Percentiles rank a stretch among this genome's conserved stretches.
Evolutionary conservation across 805 yeast species (phyloP).

Genomic region (Lipomyces yamanashiensis): DNA sequence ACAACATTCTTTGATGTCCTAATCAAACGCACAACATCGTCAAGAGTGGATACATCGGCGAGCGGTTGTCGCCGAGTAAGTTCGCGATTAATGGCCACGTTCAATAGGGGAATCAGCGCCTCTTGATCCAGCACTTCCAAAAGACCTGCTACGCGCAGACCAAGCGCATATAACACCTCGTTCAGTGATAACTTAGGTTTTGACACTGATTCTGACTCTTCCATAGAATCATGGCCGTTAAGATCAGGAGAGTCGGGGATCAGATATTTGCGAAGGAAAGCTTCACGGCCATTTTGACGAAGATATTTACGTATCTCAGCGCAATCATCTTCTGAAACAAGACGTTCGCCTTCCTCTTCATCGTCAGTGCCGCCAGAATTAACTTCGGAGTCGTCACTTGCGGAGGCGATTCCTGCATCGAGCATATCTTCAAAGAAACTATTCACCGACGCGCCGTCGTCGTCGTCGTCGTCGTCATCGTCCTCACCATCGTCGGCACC

Average conservation of each 20-base stretch:
- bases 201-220: neutral
- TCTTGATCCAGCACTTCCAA: conserved; percentile 51
- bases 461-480: neutral
- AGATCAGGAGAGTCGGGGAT: neutral
- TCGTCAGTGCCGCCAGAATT: neutral
- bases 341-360: neutral
- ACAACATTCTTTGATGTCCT: conserved; percentile 62
- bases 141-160: conserved; percentile 31
- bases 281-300: conserved; percentile 19
- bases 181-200: conserved; percentile 27
- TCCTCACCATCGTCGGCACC: neutral
- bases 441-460: neutral
- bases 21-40: conserved; percentile 61
- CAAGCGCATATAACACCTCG: conserved; percentile 34
- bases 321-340: conserved; percentile 6
- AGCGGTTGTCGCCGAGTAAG: conserved; percentile 60
- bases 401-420: neutral
- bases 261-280: conserved; percentile 21
- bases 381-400: neutral
- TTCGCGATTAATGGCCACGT: conserved; percentile 65
- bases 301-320: conserved; percentile 19
- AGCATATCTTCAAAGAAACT: conserved; percentile 9
- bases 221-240: neutral
- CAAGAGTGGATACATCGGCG: conserved; percentile 59
- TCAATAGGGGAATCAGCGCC: conserved; percentile 46